Conservation (phyloP, 805 yeast species). For the Cyberlindnera maritima region DNA sequence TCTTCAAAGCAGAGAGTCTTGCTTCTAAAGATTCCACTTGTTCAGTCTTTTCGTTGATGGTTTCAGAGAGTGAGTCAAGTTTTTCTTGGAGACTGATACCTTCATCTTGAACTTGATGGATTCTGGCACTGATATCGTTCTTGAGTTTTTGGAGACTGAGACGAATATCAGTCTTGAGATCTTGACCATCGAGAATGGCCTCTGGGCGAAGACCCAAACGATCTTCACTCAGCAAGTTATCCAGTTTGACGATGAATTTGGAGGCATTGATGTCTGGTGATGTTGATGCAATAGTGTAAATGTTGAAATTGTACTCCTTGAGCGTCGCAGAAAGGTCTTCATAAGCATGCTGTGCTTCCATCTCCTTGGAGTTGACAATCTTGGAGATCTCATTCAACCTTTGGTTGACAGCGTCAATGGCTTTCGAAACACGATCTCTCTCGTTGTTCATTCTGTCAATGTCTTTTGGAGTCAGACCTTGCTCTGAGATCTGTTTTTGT, state of each 20-base stretch:
- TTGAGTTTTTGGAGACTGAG: slow-evolving; percentile 42
- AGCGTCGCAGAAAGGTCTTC: slow-evolving; percentile 51
- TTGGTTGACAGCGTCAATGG: slow-evolving; percentile 44
- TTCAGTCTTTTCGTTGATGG: slow-evolving; percentile 55
- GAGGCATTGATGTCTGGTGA: slow-evolving; percentile 26
- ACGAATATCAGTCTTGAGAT: slow-evolving; percentile 35
- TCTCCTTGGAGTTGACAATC: slow-evolving; percentile 47
- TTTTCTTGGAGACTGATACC: slow-evolving; percentile 54
- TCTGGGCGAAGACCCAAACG: slow-evolving; percentile 45
- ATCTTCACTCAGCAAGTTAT: slow-evolving; percentile 38
- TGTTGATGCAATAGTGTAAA: slow-evolving; percentile 45
- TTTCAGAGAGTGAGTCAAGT: slow-evolving; percentile 54
- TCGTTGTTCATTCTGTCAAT: slow-evolving; percentile 63
- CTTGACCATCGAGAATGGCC: slow-evolving; percentile 36
- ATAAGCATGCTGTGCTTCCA: slow-evolving; percentile 45
- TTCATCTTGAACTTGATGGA: slow-evolving; percentile 55
- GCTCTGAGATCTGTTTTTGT: slow-evolving; percentile 43
- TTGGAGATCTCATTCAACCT: slow-evolving; percentile 46
- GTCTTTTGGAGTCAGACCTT: slow-evolving; percentile 59
- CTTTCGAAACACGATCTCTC: slow-evolving; percentile 53
- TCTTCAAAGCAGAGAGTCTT: slow-evolving; percentile 47
- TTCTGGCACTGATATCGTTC: slow-evolving; percentile 41
- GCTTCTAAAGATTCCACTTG: slow-evolving; percentile 56
- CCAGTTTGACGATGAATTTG: slow-evolving; percentile 41
- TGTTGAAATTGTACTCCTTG: slow-evolving; percentile 53